Evolutionary conservation across 345 rosid genomes (phyloP).

Genomic region (Salix viminalis): DNA sequence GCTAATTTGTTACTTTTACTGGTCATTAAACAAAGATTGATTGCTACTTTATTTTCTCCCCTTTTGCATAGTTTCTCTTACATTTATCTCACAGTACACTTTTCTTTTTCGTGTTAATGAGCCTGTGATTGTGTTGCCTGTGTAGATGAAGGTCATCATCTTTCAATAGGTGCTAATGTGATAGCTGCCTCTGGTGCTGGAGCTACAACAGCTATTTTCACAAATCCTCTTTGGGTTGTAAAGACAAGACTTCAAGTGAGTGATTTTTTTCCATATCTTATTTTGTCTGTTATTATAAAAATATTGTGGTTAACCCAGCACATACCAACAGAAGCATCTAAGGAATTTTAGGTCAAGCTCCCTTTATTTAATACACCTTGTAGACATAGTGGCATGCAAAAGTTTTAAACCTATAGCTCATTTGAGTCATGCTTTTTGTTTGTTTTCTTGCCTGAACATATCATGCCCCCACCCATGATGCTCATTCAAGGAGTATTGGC

Average conservation of each 20-base stretch:
- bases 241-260: constrained; percentile 84
- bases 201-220: constrained; percentile 67
- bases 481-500: not conserved
- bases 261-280: not conserved
- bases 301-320: not conserved
- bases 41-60: not conserved
- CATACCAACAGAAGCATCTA: not conserved
- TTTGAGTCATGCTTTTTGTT: not conserved
- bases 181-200: constrained; percentile 90
- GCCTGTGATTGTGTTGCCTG: not conserved
- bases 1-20: not conserved
- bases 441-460: not conserved
- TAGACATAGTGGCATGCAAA: not conserved
- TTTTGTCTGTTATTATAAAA: not conserved
- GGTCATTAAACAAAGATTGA: not conserved
- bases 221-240: constrained; percentile 95
- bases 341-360: not conserved
- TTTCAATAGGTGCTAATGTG: constrained; percentile 68
- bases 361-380: not conserved
- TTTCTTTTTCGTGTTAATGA: not conserved
- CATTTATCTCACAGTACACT: not conserved
- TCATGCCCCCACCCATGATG: not conserved
- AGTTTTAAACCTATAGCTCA: not conserved
- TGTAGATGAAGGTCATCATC: constrained; percentile 49
- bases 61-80: not conserved